A percentile compares a stretch with the other conserved stretches of the same genome.
These are phyloP conservation scores for Xylaria scruposa DNA, from an alignment of 495 filamentous ascomycete species.

Conservation along the genomic window DNA sequence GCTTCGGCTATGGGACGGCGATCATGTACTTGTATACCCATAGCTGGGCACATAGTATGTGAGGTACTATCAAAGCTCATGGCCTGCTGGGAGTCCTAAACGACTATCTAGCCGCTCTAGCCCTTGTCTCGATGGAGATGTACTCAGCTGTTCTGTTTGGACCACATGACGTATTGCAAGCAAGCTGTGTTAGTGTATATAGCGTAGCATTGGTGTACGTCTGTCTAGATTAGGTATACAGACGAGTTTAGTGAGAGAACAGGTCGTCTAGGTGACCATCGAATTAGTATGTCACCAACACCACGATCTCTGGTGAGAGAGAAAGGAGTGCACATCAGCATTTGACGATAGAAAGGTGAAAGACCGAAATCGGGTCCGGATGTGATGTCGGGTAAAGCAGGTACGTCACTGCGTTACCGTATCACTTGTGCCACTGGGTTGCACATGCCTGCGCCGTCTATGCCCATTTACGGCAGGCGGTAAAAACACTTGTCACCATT, in stretches of 20 bases:
- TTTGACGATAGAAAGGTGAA: not conserved
- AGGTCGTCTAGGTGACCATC: not conserved
- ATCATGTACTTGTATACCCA: not conserved
- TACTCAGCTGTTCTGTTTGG: not conserved
- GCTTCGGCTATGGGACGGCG: conserved; percentile 8
- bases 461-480: not conserved
- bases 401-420: not conserved
- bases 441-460: not conserved
- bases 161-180: not conserved
- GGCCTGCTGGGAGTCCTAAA: not conserved
- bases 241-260: not conserved
- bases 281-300: not conserved
- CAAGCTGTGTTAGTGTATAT: not conserved
- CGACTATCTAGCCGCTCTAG: not conserved
- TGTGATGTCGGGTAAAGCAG: not conserved
- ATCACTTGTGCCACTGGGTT: too few relatives aligned
- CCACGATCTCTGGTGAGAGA: not conserved
- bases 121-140: not conserved
- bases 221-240: not conserved
- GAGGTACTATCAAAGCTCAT: not conserved
- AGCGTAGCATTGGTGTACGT: not conserved
- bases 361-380: not conserved
- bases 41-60: not conserved
- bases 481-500: not conserved
- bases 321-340: not conserved